Evolutionary conservation across 495 filamentous ascomycete species (phyloP).

Genomic region (Neurospora sp.): DNA sequence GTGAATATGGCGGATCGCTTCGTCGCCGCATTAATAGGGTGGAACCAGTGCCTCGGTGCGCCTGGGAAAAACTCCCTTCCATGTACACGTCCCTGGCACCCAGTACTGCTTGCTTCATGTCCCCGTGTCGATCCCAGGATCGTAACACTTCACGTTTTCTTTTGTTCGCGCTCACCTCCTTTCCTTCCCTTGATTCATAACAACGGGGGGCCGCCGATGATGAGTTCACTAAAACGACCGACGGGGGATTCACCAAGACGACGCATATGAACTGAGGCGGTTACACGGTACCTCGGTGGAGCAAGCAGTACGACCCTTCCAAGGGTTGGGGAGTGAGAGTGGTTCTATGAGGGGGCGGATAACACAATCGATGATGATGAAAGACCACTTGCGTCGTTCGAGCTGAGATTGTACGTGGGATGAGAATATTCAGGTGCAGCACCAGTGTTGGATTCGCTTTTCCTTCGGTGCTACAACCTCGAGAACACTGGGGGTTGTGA

Average conservation of each 20-base stretch:
- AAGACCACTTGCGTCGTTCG: not conserved
- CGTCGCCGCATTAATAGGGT: not conserved
- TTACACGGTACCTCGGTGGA: not conserved
- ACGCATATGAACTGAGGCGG: not conserved
- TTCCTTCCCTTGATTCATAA: not conserved
- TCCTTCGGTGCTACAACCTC: not conserved
- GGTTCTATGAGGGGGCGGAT: not conserved
- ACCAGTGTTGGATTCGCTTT: not conserved
- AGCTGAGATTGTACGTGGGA: not conserved
- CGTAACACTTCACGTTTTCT: not conserved
- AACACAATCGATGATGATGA: not conserved
- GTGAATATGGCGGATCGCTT: not conserved
- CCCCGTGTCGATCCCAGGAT: not conserved
- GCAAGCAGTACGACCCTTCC: not conserved
- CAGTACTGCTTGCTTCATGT: not conserved
- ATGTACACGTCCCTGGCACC: not conserved
- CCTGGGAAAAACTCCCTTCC: not conserved
- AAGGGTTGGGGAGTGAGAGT: not conserved
- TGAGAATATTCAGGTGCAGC: not conserved
- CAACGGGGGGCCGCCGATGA: not conserved
- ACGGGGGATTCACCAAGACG: not conserved
- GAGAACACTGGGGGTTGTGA: not conserved
- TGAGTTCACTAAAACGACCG: not conserved
- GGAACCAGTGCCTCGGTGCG: not conserved
- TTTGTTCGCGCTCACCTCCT: not conserved